Base-by-base conservation (phyloP, 441 rosid species). In the Daphne laureola region DNA sequence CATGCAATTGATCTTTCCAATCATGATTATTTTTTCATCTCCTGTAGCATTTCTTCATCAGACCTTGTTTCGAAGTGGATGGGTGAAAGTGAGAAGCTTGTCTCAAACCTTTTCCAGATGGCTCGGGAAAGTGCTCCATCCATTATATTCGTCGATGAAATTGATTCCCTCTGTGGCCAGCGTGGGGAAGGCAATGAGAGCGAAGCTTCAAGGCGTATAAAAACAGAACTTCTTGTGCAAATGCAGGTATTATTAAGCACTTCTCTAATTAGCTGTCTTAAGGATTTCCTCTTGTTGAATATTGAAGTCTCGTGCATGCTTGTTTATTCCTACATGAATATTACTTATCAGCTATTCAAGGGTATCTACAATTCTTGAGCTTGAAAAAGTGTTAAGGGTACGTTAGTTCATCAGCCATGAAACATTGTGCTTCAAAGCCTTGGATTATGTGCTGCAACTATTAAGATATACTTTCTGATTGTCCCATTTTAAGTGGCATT, bases 151-250 rank as follows among this genome's bases (percentile, higher is more conserved):
- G 47, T 93, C 51, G 99, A 93, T 74, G 99, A 93, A 79, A 93
- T 93, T 52, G 99, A 93, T 81, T 93, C 99, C 67, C 73, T 93
- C 62, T 90, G 99, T 40, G 99, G 99, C 51, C 82, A 77, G 61
- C 97, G 99, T 65, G 99, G 99, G 47, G 99, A 93, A 70, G 96
- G 99, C 65, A 93, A 93, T 43, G 99, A 93, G 72, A 93, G 99
- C 67, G 99, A 93, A 90, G 99, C 99, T 53, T 93, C 99, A 46
- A 85, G 99, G 72, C 96, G 99, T 61, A 93, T 93, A 61, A 93
- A 93, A 80, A 93, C 99, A 3, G 99, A 93, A 73, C 97, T 93
- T 67, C 97, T 93, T 49, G 99, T 93, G 66, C 99, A 93, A 77
- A 93, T 93, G 99, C 99, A 93, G 97, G 99, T 93, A 70, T 59